Conservation (phyloP, 257 asterid species). For the Gentiana dahurica region DNA sequence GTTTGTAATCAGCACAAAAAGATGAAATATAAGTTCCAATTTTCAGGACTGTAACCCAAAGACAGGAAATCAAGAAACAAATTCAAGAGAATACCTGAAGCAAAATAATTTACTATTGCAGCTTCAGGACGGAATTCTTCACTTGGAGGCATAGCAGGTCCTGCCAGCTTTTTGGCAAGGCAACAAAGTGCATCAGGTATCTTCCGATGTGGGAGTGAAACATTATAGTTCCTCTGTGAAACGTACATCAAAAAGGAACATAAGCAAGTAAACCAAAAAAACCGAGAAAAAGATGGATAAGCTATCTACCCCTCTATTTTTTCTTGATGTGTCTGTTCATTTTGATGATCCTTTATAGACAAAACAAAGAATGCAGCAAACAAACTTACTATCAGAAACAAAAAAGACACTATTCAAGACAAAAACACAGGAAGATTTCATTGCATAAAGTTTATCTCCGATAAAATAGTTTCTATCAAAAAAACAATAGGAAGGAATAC, state of each 20-base stretch:
- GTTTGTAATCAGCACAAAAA: too few species aligned
- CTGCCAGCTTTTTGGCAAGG: slow-evolving; percentile 66
- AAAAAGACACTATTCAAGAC: too few species aligned
- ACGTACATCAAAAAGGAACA: slow-evolving; percentile 7
- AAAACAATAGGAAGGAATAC: too few species aligned
- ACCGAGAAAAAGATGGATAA: not conserved
- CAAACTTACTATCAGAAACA: too few species aligned
- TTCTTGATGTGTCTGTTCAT: too few species aligned
- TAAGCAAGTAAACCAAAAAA: slow-evolving; percentile 9
- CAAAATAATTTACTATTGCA: slow-evolving; percentile 91
- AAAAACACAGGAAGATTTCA: too few species aligned
- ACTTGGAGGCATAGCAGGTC: slow-evolving; percentile 64
- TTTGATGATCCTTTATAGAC: too few species aligned
- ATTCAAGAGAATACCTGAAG: slow-evolving; percentile 34
- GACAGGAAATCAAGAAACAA: not conserved
- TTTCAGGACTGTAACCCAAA: not conserved
- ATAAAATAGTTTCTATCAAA: too few species aligned
- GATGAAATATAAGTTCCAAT: not conserved
- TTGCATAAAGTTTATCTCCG: too few species aligned
- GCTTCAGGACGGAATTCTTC: slow-evolving; percentile 88
- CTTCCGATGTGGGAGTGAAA: slow-evolving; percentile 73
- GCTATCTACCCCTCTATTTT: not conserved
- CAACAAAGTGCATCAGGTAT: slow-evolving; percentile 68
- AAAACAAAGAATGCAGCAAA: too few species aligned
- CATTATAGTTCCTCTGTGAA: slow-evolving; percentile 68